phyloP scores from a whole-genome alignment of 2,329 filamentous ascomycete genomes.

The Trichoderma pleuroti region DNA sequence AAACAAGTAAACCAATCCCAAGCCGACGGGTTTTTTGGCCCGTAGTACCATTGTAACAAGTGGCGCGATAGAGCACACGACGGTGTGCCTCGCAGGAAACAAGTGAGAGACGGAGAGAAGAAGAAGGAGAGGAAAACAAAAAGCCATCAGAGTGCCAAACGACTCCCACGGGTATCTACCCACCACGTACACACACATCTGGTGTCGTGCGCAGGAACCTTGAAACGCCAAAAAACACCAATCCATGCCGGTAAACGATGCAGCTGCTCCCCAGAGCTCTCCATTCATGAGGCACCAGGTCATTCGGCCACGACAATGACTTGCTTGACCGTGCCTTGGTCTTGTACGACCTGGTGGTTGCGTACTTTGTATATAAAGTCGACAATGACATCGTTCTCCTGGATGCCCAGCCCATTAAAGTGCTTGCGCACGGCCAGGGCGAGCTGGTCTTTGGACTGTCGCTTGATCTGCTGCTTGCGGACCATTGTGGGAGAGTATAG shows the following conservation, averaged over 20 bases:
- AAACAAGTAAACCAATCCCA: not conserved
- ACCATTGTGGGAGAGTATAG: slow-evolving; percentile 74
- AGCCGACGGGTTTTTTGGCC: not conserved
- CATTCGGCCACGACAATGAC: slow-evolving; percentile 1
- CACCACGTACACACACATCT: slow-evolving; percentile 1
- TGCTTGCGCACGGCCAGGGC: slow-evolving; percentile 73
- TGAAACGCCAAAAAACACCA: slow-evolving; percentile 16
- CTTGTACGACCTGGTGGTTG: slow-evolving; percentile 30
- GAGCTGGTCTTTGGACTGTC: slow-evolving; percentile 69
- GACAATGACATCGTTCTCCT: slow-evolving; percentile 79
- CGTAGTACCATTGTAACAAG: not conserved
- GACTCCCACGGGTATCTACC: slow-evolving; percentile 16
- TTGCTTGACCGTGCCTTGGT: slow-evolving; percentile 27
- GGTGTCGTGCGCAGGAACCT: slow-evolving; percentile 6
- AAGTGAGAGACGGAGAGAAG: not conserved
- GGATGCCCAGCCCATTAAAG: slow-evolving; percentile 75
- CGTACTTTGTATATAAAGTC: slow-evolving; percentile 70
- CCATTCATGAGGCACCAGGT: not conserved
- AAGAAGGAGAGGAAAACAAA: not conserved
- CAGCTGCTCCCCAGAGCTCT: not conserved
- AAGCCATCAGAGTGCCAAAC: not conserved
- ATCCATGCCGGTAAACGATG: slow-evolving; percentile 7
- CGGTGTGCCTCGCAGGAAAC: not conserved
- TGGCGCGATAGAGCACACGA: not conserved
- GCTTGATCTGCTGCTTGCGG: slow-evolving; percentile 57